Base-by-base conservation (phyloP, 2,329 filamentous ascomycete species). In the Conoideocrella luteorostrata region DNA sequence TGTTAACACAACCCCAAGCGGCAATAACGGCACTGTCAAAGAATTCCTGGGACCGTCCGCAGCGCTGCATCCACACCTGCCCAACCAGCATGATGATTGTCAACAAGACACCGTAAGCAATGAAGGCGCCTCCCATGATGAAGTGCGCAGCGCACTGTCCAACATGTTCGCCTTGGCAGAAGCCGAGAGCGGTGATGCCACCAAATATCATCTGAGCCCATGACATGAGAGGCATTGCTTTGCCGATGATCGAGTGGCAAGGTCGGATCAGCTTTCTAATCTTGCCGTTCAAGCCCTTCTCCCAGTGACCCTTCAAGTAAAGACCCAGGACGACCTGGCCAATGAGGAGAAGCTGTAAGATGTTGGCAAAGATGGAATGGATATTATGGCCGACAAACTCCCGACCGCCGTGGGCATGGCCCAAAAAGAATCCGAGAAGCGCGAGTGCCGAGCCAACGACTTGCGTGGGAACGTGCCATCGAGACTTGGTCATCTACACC, bases 151-250 rank as follows among this genome's bases (percentile, higher is more conserved):
- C 69, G 65, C 93, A 98, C 65, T 98, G 93, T 24, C 90, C 91
- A 1, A 89, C 64, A 59, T 98, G 91, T 46, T 97, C 90, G 43
- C 76, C 88, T 52, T 88, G 86, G 64, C 93, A 98, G 71, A 95
- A 97, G 18, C 93, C 93, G 44, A 95, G 73, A 4, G 86, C 76
- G 0, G 91, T 91, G 57, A 98, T 96, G 30, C 89, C 93, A 40
- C 93, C 93, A 64, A 98, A 95, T 6, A 98, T 62, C 82, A 98
- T 94, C 70, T 98, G 93, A 5, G 83, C 75, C 93, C 93, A 98
- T 21, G 85, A 79, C 2, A 89, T 74, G 3, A 97, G 67, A 1
- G 93, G 93, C 72, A 98, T 86, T 2, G 80, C 68, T 66, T 95
- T 96, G 52, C 93, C 93, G 30, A 95, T 66, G 45, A 96, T 64